Evolutionary conservation across 73 alveolate genomes (phyloP), one percentile per base, ranked within the genome.

Genomic region (Paramecium octaurelia): DNA sequence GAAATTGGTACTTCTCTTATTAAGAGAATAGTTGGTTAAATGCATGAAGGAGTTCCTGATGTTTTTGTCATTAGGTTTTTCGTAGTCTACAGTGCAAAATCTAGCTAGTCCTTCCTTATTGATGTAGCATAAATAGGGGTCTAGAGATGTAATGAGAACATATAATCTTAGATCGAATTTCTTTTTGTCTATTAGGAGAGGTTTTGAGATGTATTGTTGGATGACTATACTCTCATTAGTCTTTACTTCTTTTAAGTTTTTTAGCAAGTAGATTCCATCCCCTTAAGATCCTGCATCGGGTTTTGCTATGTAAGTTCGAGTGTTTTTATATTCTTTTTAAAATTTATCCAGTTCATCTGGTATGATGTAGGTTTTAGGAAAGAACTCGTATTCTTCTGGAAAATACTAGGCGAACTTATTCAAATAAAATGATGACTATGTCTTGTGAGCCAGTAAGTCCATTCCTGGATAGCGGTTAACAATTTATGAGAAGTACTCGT

Each of bases 91-190:
- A 54, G 98, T 95, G 77, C 99, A 95, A 87, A 98, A 96, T 34
- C 99, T 95, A 12, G 99, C 99, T 64, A 98, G 93, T 8, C 99
- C 99, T 92, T 98, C 99, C 83, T 96, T 86, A 93, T 97, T 97
- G 24, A 99, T 92, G 88, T 93, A 99, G 6, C 98, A 97, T 69
- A 95, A 69, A 35, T 97, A 77, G n/a, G 99, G 99, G 42, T 96
- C 96, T 36, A 96, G 93, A 16, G 98, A 96, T 10, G 98, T 95
- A 20, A 98, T 97, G 4, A 99, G 95, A 18, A 99, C 99, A 85
- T 97, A 99, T 12, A 98, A 23, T 85, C 99, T 91, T 85, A 99
- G 76, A 69, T 97, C 99, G 92, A 98, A 98, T 92, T 99, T 99
- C 88, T 96, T 95, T 24, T 97, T 96, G 68, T 99, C 98, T 38